These are phyloP conservation scores for Trichoderma gamsii DNA, from an alignment of 495 filamentous ascomycete genomes.

Conservation along the genomic window DNA sequence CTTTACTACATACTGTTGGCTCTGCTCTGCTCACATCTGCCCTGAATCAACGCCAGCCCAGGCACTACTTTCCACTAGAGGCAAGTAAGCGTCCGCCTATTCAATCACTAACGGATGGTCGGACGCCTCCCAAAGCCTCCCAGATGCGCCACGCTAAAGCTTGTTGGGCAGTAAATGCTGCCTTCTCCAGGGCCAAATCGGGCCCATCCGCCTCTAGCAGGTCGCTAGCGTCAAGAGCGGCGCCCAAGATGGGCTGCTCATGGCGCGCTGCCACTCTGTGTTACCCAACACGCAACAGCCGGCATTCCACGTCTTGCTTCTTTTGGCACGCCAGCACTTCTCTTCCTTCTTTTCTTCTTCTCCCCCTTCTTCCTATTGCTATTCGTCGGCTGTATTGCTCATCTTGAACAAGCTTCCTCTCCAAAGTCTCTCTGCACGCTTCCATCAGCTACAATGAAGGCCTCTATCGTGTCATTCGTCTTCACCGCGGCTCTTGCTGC, in stretches of 20 bases:
- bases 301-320: neutral
- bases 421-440: neutral
- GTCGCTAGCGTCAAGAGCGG: neutral
- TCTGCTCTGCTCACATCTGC: no score
- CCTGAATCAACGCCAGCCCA: no score
- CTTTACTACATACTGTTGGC: no score
- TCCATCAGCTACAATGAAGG: conserved; percentile 14
- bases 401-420: neutral
- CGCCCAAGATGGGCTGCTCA: neutral
- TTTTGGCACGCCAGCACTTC: neutral
- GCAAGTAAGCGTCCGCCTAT: no score
- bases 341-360: neutral
- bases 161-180: neutral
- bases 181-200: neutral
- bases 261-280: neutral
- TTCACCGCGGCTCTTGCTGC: conserved; percentile 15
- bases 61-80: no score
- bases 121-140: no score
- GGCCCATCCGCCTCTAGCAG: neutral
- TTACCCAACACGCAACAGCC: neutral
- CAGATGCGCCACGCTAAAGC: neutral
- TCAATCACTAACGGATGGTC: no score
- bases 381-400: neutral
- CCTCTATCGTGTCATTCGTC: neutral
- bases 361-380: neutral